These are phyloP conservation scores for Imleria badia DNA, from an alignment of 768 basidiomycete genomes.

Conservation along the genomic window DNA sequence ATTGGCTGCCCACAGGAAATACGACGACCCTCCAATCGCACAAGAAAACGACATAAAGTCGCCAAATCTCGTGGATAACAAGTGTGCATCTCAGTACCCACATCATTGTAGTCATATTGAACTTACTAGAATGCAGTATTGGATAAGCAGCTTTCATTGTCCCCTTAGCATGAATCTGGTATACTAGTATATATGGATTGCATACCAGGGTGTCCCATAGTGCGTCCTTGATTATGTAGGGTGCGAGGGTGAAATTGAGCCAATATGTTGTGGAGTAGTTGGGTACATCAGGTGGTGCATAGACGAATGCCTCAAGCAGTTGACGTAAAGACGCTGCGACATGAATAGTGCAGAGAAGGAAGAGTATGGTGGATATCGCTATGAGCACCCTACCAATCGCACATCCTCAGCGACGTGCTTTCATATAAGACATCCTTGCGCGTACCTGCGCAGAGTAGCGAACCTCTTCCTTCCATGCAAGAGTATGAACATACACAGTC, in stretches of 20 bases:
- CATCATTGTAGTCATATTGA: neutral
- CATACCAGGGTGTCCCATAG: neutral
- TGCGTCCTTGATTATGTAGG: neutral
- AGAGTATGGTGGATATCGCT: too few species aligned
- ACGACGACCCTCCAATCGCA: constrained; percentile 1
- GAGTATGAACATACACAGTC: neutral
- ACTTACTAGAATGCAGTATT: neutral
- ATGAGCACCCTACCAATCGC: neutral
- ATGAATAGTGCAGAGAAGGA: too few species aligned
- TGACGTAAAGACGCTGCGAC: too few species aligned
- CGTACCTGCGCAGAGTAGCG: neutral
- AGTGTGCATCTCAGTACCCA: neutral
- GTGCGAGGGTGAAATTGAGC: neutral
- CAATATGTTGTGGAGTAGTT: too few species aligned
- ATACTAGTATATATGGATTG: too few species aligned
- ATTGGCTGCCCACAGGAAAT: neutral
- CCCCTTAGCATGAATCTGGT: neutral
- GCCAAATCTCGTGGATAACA: neutral
- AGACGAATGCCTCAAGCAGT: too few species aligned
- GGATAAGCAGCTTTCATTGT: neutral
- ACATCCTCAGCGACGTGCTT: neutral
- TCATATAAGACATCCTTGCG: too few species aligned
- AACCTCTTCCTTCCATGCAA: neutral
- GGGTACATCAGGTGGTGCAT: too few species aligned
- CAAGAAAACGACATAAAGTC: constrained; percentile 3